Evolutionary conservation across 176 grass and related monocot genomes (phyloP).

Genomic region (Melocanna baccifera): DNA sequence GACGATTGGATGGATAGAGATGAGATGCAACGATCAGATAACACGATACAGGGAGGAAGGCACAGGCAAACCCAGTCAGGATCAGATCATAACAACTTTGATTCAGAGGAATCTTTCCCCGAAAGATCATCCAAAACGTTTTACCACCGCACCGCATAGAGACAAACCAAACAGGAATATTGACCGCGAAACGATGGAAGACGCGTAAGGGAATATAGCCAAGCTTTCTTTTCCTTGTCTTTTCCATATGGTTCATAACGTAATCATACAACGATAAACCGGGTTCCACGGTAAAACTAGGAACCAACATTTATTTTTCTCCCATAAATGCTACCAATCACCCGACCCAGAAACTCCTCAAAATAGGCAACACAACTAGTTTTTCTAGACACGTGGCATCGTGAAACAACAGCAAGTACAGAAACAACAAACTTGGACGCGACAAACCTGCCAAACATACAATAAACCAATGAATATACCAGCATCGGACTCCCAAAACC

Average conservation of each 20-base stretch:
- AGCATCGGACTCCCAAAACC: constrained; percentile 45
- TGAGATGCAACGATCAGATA: neutral
- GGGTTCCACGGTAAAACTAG: constrained; percentile 23
- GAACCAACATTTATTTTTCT: neutral
- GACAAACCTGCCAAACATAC: neutral
- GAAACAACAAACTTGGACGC: neutral
- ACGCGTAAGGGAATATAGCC: neutral
- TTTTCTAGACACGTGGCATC: neutral
- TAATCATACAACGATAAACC: neutral
- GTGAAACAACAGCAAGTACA: neutral
- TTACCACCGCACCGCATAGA: neutral
- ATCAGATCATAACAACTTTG: neutral
- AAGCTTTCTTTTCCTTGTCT: neutral
- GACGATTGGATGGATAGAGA: neutral
- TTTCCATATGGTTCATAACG: neutral
- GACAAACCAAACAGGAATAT: no score
- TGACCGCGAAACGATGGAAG: neutral
- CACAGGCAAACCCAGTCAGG: neutral
- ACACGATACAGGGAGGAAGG: neutral
- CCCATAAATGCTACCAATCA: neutral
- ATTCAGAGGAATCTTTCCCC: no score
- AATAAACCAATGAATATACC: constrained; percentile 39
- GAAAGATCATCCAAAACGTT: neutral
- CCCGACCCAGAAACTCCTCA: neutral
- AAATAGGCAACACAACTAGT: neutral